Evolutionary conservation across 164 flowering plant species (phyloP).

Genomic region (Stephania cephalantha): DNA sequence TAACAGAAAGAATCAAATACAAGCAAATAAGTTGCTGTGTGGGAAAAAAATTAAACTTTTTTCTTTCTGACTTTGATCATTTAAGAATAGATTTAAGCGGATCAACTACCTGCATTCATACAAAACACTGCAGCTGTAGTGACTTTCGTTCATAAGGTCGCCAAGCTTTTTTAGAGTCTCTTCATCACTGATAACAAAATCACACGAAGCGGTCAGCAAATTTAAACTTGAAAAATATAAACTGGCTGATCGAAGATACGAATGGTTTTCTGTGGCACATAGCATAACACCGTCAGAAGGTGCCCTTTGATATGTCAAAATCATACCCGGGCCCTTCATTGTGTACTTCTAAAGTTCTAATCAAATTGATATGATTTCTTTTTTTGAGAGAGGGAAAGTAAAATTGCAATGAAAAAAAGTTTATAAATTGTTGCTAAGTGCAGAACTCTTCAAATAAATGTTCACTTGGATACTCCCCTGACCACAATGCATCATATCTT

Average conservation of each 20-base stretch:
- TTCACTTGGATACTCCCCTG: background rate
- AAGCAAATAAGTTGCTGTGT: background rate
- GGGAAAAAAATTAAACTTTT: background rate
- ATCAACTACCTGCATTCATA: constrained; percentile 75
- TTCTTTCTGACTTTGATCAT: background rate
- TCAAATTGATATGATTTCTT: background rate
- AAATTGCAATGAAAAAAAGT: background rate
- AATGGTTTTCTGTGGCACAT: too few relatives aligned
- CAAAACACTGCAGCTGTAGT: constrained; percentile 80
- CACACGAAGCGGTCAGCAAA: background rate
- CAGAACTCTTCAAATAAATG: background rate
- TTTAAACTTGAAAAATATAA: constrained; percentile 5
- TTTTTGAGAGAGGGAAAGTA: background rate
- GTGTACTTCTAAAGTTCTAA: background rate
- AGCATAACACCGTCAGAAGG: too few relatives aligned
- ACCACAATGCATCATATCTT: background rate
- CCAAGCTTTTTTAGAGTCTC: constrained; percentile 80
- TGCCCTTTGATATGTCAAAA: too few relatives aligned
- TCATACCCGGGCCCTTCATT: too few relatives aligned
- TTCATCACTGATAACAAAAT: constrained; percentile 55
- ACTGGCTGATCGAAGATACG: background rate
- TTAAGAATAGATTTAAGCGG: background rate
- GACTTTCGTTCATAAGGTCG: constrained; percentile 94
- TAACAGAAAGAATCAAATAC: background rate
- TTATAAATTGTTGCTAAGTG: background rate